Evolutionary conservation across 352 stramenopile species (phyloP), one percentile per base, ranked within the genome.

Genomic region (Phytophthora vignae): DNA sequence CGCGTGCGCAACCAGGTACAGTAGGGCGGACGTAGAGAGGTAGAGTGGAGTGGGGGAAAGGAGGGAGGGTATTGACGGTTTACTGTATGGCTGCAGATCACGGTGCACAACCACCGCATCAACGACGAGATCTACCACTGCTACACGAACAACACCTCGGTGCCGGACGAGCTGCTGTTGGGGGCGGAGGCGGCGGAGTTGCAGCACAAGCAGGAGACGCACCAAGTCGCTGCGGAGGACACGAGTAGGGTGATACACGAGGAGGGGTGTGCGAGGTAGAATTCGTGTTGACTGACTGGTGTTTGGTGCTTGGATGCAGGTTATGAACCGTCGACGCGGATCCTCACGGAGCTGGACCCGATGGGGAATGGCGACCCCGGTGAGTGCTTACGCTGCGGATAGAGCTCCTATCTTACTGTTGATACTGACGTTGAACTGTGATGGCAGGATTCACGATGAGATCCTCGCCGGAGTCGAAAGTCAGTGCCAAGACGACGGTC

Each of bases 111-210:
- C 67, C 87, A 94, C 55, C 74, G 76, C 15, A 90, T 94, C 61
- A 93, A 69, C 21, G 85, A 93, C 56, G 85, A 92, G 62, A 93
- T 94, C 65, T 91, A 87, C 74, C 79, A 82, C 25, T 94, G 82
- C 73, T 94, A 93, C 72, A 82, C 74, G 21, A 94, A 90, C 73
- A 94, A 91, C 77, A 94, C 81, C 78, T 88, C 85, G 2, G 84
- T 94, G 9, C 87, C 87, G 1, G 84, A 94, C 44, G 85, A 92
- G 25, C 60, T 93, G 53, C 62, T 93, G 53, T 69, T 94, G 2
- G 87, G 62, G 5, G 56, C 33, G 9, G 64, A 79, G 22, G 61
- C 40, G 9, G 46, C n/a, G 8, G 60, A 59, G 27, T 19, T 64
- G 17, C 73, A 60, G 44, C 74, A 73, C 15, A 79, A 72, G 42